phyloP scores from a whole-genome alignment of 2,329 filamentous ascomycete genomes.

The Colletotrichum acutatum region DNA sequence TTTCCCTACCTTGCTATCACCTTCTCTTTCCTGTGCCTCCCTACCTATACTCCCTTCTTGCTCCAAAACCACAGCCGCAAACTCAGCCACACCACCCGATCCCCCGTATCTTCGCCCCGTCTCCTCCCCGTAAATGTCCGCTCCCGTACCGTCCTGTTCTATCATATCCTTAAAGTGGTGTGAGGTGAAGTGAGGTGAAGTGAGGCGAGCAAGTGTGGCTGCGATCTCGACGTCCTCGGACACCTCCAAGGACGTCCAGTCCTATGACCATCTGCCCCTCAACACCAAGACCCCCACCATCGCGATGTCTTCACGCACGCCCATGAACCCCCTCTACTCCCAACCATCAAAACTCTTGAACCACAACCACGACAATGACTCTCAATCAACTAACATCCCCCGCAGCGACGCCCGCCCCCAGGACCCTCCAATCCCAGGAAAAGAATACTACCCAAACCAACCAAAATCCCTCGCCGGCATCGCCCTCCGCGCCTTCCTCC shows the following conservation, averaged over 20 bases:
- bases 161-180: not conserved
- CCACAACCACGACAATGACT: not conserved
- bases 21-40: not conserved
- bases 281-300: slow-evolving; percentile 29
- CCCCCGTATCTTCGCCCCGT: not conserved
- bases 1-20: not conserved
- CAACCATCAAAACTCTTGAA: not conserved
- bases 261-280: not conserved
- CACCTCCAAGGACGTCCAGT: not conserved
- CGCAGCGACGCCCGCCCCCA: slow-evolving; percentile 25
- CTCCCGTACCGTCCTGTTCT: not conserved
- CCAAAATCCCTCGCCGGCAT: slow-evolving; percentile 70
- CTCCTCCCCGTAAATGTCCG: not conserved
- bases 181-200: not conserved
- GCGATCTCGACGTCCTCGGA: not conserved
- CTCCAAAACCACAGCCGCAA: not conserved
- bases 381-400: slow-evolving; percentile 36
- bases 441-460: slow-evolving; percentile 55
- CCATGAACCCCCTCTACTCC: slow-evolving; percentile 19
- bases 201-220: not conserved
- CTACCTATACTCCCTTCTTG: not conserved
- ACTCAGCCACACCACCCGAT: slow-evolving; percentile 9
- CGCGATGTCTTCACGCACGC: slow-evolving; percentile 10
- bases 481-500: slow-evolving; percentile 66
- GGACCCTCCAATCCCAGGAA: slow-evolving; percentile 41